These are phyloP conservation scores for Oehlia diaphana DNA, from an alignment of 192 early-diverging fungal species.

Conservation along the genomic window DNA sequence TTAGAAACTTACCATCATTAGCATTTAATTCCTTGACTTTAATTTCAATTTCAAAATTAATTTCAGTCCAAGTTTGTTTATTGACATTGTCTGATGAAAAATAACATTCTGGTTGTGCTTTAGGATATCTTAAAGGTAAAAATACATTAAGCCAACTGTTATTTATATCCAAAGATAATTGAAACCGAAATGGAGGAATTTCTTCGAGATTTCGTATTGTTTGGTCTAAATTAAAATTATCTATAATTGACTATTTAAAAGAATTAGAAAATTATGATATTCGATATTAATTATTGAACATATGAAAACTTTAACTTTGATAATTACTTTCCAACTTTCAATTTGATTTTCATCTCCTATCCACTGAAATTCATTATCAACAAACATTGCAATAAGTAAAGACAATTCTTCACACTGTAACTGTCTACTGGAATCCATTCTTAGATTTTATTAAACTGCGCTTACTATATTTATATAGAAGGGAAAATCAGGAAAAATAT, in stretches of 20 bases:
- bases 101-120: background rate
- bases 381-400: background rate
- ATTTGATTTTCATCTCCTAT: background rate
- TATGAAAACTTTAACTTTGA: background rate
- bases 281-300: background rate
- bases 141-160: slow-evolving; percentile 1
- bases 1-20: too few relatives aligned
- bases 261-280: background rate
- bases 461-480: too few relatives aligned
- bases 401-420: slow-evolving; percentile 9
- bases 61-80: background rate
- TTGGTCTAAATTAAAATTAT: background rate
- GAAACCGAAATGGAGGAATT: background rate
- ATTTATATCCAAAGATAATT: background rate
- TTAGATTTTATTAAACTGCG: too few relatives aligned
- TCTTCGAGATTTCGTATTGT: background rate
- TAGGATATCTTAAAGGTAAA: background rate
- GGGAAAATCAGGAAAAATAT: background rate
- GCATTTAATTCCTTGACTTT: background rate
- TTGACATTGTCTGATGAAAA: background rate
- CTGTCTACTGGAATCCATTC: background rate
- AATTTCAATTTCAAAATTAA: slow-evolving; percentile 1
- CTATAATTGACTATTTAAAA: background rate
- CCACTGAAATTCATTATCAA: background rate
- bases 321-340: slow-evolving; percentile 1